Conservation (phyloP, 805 yeast species). For the Zygotorulaspora chibaensis region DNA sequence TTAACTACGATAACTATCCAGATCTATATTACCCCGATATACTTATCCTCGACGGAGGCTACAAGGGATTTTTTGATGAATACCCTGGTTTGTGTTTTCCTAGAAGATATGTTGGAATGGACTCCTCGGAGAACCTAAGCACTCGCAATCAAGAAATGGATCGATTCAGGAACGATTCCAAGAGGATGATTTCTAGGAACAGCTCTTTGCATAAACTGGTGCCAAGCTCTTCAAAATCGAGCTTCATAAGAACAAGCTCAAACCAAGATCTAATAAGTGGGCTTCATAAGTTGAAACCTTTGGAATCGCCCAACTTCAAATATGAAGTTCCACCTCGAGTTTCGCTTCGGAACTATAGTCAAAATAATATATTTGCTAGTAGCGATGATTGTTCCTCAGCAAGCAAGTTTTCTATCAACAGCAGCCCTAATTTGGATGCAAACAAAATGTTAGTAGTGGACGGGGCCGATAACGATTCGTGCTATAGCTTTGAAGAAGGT, state of each 20-base stretch:
- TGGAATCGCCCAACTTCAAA: conserved; percentile 12
- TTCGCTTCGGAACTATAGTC: conserved; percentile 16
- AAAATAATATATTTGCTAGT: conserved; percentile 10
- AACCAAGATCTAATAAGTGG: conserved; percentile 3
- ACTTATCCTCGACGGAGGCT: conserved; percentile 86
- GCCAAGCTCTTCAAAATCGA: conserved; percentile 16
- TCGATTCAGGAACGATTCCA: conserved; percentile 46
- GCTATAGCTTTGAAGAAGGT: conserved; percentile 20
- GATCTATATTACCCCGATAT: conserved; percentile 82
- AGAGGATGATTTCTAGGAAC: conserved; percentile 33
- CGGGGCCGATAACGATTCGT: conserved; percentile 18
- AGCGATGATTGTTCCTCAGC: conserved; percentile 15
- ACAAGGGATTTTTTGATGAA: conserved; percentile 65
- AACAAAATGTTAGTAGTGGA: conserved; percentile 21
- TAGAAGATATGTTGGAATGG: conserved; percentile 82
- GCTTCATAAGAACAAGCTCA: conserved; percentile 7
- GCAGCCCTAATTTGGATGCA: conserved; percentile 21
- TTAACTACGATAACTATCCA: conserved; percentile 76
- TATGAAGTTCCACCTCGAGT: conserved; percentile 30
- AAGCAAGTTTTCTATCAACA: conserved; percentile 13
- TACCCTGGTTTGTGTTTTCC: conserved; percentile 63
- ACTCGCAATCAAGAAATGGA: conserved; percentile 50
- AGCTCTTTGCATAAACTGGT: conserved; percentile 31
- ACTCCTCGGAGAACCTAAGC: conserved; percentile 34
- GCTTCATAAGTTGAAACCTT: conserved; percentile 3